Evolutionary conservation across 2,329 filamentous ascomycete genomes (phyloP), one percentile per base, ranked within the genome.

Genomic region (Xylariaceae sp.): DNA sequence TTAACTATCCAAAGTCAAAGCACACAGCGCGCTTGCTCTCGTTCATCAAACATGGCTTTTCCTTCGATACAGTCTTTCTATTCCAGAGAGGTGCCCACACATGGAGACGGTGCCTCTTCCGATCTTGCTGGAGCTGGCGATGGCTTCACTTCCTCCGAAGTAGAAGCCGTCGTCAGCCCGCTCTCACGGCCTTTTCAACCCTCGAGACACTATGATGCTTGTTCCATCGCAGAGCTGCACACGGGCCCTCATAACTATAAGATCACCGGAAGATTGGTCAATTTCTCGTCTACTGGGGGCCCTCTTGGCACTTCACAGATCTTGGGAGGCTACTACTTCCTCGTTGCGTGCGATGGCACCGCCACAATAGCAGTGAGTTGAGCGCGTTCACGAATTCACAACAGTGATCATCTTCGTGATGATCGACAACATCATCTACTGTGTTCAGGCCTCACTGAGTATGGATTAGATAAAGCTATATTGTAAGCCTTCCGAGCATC

Each of bases 291-390:
- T 5, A 42, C 62, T 42, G 42, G 66, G 68, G 9, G 78, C 75
- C 18, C 71, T 71, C 2, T 76, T 72, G 59, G 78, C 75, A 62
- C 74, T 72, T 45, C 74, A 77, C 42, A 71, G 69, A 44, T 74
- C 75, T 76, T 77, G 2, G 59, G 62, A 62, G 80, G 80, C 11
- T 82, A 77, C 66, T 72, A 84, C 58, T 80, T 79, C 56, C 67
- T 86, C 7, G 75, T 82, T 37, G 67, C 87, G n/a, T 80, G 79
- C 53, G 84, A 87, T 67, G 76, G 82, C 49, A 78, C 76, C 0
- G 83, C 77, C 2, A 78, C 77, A 2, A 76, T 86, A 58, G 80
- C 77, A 5, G 82, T 85, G 58, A 64, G 72, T 61, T 15, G 7
- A 53, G 10, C 4, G n/a, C 13, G n/a, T 45, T 6, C 42, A 30